Conservation (phyloP, 805 yeast species). For the Yarrowia porcina region DNA sequence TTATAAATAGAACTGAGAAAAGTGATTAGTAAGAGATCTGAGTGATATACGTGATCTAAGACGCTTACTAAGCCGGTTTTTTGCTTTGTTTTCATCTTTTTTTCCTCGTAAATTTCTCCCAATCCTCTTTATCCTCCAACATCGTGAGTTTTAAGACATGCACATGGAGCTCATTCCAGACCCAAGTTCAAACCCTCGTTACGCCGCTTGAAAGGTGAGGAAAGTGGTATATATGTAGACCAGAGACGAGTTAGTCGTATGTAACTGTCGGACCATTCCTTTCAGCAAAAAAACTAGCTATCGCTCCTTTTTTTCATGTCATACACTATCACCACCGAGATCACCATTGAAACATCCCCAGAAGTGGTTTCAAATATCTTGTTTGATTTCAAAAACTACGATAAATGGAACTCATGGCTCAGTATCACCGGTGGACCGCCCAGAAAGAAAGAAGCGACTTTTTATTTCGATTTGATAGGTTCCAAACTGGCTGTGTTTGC, state of each 20-base stretch:
- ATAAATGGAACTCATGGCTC: not conserved
- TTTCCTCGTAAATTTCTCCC: not conserved
- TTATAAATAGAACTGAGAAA: not conserved
- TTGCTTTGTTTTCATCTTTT: too few species aligned
- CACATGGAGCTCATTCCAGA: not conserved
- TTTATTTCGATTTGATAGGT: not conserved
- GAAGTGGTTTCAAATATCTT: not conserved
- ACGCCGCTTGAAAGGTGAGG: not conserved
- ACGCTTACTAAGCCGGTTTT: too few species aligned
- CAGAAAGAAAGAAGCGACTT: not conserved
- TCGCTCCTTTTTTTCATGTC: too few species aligned
- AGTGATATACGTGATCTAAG: too few species aligned
- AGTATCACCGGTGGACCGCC: not conserved
- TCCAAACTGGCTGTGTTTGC: not conserved
- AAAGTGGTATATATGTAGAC: too few species aligned
- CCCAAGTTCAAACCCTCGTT: not conserved
- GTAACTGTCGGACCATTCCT: too few species aligned
- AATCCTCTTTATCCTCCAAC: not conserved
- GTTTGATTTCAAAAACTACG: not conserved
- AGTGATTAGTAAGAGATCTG: too few species aligned
- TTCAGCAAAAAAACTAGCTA: too few species aligned
- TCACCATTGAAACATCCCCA: not conserved
- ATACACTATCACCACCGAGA: not conserved
- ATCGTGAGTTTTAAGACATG: too few species aligned
- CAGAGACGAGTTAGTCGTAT: too few species aligned